Base-by-base conservation (phyloP, 345 rosid genomes). In the Turnera subulata region DNA sequence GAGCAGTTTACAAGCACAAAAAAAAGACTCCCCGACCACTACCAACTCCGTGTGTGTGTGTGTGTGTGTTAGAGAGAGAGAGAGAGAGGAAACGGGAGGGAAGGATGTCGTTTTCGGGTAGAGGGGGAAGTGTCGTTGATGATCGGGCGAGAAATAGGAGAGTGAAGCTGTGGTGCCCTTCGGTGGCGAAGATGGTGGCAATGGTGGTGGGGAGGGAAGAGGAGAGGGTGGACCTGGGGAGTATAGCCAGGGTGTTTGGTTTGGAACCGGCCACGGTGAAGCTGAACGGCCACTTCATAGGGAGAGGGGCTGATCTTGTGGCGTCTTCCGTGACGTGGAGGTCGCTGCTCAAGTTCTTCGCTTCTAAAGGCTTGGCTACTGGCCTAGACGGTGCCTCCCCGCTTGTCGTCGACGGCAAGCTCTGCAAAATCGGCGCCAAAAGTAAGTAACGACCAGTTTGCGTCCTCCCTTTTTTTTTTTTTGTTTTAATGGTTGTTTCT, bases 261-360 rank as follows among this genome's bases (percentile, higher is more conserved):
- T 67, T 93, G 50, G 88, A 85, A 46, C 94, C 96, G 11, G 63
- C 78, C 33, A 74, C 91, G 37, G 67, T 93, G 53, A 85, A 76
- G 83, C 80, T 93, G 60, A 87, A 89, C 59, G 95, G 89, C 19
- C 88, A 89, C 85, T 87, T 83, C 14, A 77, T 89, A 56, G 83
- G 96, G 80, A 71, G 92, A 71, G 96, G 86, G 39, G 19, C 55
- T 32, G 92, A 89, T 59, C 67, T 85, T 26, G 53, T 89, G 0
- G 78, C 98, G 14, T 59, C 77, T 26, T 79, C 90, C 29, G 88
- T 93, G 53, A 93, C 96, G 6, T 93, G 96, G 97, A 65, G 70
- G 54, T 85, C 92, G 20, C 72, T 89, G 56, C 78, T 89, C 16
- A 75, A 75, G 38, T 89, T 80, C 78, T 93, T 93, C 83, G 72